Evolutionary conservation across 148 eudicot genomes (phyloP), one percentile per base, ranked within the genome.

Genomic region (Vaccinium darrowii): DNA sequence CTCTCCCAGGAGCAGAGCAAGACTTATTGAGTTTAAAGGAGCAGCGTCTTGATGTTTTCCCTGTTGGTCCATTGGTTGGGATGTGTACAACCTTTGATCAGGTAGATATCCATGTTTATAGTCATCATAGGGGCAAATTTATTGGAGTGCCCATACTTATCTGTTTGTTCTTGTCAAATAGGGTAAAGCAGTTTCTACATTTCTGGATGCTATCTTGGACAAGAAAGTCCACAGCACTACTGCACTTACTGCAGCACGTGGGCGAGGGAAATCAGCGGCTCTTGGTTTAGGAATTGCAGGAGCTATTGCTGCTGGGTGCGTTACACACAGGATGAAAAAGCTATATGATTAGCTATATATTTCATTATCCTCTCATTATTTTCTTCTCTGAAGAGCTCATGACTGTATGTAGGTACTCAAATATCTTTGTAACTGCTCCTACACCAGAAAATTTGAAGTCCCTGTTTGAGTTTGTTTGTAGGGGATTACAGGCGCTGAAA

Each of bases 261-360:
- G 99, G 3, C 98, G 99, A 83, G 99, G 99, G 86, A 96, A 96
- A 86, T 96, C 99, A 21, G 98, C 98, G n/a, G 97, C 98, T 49
- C 95, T 96, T 86, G 99, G 99, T 85, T 87, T 96, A 83, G 98
- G 97, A 75, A 87, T 96, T 88, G 93, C 97, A 82, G 99, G 99
- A 84, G 98, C 99, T 76, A 85, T 96, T 83, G 97, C 98, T 73
- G 91, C 95, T 54, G 99, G 99, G 99, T 95, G 88, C 80, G 85
- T 62, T 53, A 36, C 15, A 82, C 12, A 50, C 76, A 25, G 2
- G 16, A 69, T 25, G 76, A 18, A 15, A 23, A 15, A 51, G 23
- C 52, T 39, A 39, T 74, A 33, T 72, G 18, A 72, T 50, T 75
- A 67, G 71, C 71, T 63, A 47, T 47, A 18, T 74, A 16, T 74